Conservation (phyloP, 2,329 filamentous ascomycete genomes). For the Pseudogymnoascus sp. region DNA sequence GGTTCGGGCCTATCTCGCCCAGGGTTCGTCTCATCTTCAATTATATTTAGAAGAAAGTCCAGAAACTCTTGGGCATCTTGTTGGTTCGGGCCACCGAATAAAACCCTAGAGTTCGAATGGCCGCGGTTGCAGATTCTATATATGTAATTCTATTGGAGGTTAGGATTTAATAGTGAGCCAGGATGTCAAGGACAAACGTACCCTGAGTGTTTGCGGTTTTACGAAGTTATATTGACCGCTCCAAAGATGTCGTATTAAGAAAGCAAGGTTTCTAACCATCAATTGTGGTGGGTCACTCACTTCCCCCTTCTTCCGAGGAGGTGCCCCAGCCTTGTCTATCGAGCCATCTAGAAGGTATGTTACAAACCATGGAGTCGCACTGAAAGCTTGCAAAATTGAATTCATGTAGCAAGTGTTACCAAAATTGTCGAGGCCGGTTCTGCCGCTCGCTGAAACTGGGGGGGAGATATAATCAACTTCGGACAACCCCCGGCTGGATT, state of each 20-base stretch:
- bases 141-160: constrained; percentile 52
- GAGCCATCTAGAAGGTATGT: constrained; percentile 52
- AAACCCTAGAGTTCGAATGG: constrained; percentile 35
- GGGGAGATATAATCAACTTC: constrained; percentile 34
- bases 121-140: constrained; percentile 54
- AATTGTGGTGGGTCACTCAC: constrained; percentile 48
- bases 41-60: constrained; percentile 69
- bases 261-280: constrained; percentile 52
- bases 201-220: constrained; percentile 51
- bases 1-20: constrained; percentile 53
- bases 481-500: constrained; percentile 33
- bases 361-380: constrained; percentile 63
- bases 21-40: constrained; percentile 80
- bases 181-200: constrained; percentile 31
- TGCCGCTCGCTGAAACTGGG: constrained; percentile 43
- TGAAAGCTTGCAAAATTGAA: constrained; percentile 76
- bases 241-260: constrained; percentile 41
- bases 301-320: constrained; percentile 57
- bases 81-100: constrained; percentile 68
- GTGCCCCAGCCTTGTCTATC: constrained; percentile 58
- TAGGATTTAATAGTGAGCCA: constrained; percentile 14
- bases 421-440: constrained; percentile 72
- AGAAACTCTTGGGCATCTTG: constrained; percentile 92
- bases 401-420: constrained; percentile 88
- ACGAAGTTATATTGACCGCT: constrained; percentile 31